Evolutionary conservation across 2,329 filamentous ascomycete species (phyloP).

Genomic region (Penicillium sp.): DNA sequence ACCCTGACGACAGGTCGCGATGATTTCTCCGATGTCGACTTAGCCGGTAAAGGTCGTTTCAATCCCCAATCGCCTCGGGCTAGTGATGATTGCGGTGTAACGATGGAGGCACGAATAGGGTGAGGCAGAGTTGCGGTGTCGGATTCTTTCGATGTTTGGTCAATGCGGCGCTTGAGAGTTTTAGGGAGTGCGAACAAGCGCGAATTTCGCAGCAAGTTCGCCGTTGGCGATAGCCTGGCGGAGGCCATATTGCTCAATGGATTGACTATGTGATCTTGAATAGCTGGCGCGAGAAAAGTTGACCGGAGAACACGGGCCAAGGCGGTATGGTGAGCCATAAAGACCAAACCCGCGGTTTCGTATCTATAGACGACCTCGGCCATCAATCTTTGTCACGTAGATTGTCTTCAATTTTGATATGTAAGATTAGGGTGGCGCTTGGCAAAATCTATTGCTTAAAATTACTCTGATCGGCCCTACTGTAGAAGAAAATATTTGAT

Average conservation of each 20-base stretch:
- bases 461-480: no score
- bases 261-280: slow-evolving; percentile 20
- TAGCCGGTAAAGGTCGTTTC: slow-evolving; percentile 77
- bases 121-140: slow-evolving; percentile 70
- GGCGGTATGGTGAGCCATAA: slow-evolving; percentile 25
- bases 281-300: slow-evolving; percentile 34
- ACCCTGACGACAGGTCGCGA: slow-evolving; percentile 72
- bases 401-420: neutral
- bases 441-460: neutral
- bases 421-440: neutral
- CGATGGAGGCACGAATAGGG: slow-evolving; percentile 80
- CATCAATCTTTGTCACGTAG: neutral
- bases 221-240: slow-evolving; percentile 55
- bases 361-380: neutral
- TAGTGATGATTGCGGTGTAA: slow-evolving; percentile 70
- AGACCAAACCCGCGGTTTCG: slow-evolving; percentile 19
- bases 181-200: slow-evolving; percentile 85
- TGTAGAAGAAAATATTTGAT: neutral
- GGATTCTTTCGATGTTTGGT: slow-evolving; percentile 54
- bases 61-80: slow-evolving; percentile 86
- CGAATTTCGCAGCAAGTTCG: slow-evolving; percentile 74
- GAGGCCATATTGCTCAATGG: slow-evolving; percentile 41
- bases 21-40: slow-evolving; percentile 67
- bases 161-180: slow-evolving; percentile 63
- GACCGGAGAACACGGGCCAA: slow-evolving; percentile 25